Evolutionary conservation across 176 grass and related monocot genomes (phyloP), one percentile per base, ranked within the genome.

Genomic region (Poa pratensis): DNA sequence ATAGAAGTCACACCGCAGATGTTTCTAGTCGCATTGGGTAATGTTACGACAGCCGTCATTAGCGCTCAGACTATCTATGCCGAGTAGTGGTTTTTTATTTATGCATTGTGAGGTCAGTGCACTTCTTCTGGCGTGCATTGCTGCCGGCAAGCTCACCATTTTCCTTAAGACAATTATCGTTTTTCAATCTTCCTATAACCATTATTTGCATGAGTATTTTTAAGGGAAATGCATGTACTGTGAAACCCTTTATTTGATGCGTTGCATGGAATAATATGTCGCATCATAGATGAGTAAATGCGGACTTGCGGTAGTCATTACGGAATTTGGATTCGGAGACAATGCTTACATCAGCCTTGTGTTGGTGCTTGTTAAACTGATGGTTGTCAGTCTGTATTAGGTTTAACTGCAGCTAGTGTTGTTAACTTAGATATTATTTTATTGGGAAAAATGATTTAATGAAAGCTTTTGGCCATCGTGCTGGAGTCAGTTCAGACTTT

Each of bases 321-420:
- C 4, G 2, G 79, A 37, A 35, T 73, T 6, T 15, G 8, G 13
- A 53, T 78, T 20, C 11, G 10, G 73, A 74, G 14, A 57, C 35
- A 45, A 79, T 74, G n/a, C 54, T 90, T 53, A 82, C 62, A 54
- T 35, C 39, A 19, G 14, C 73, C 35, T 86, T 23, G 15, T 37
- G 7, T 61, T 62, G 17, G 19, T 63, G 75, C n/a, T 32, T 82
- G 23, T 43, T 37, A 40, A 69, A 55, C 37, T 20, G 20, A 69
- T 75, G 70, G n/a, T 60, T 37, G 10, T 39, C 39, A 27, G 17
- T 85, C 24, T 69, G 5, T 76, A 6, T 59, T 61, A 52, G 62
- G 18, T 74, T 10, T 74, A 18, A 51, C 71, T 51, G 23, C 45
- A 8, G 45, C 19, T 19, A 73, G 7, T 46, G 15, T 17, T 74